Base-by-base conservation (phyloP, 1,284 basidiomycete species). In the Cystobasidium sp. region DNA sequence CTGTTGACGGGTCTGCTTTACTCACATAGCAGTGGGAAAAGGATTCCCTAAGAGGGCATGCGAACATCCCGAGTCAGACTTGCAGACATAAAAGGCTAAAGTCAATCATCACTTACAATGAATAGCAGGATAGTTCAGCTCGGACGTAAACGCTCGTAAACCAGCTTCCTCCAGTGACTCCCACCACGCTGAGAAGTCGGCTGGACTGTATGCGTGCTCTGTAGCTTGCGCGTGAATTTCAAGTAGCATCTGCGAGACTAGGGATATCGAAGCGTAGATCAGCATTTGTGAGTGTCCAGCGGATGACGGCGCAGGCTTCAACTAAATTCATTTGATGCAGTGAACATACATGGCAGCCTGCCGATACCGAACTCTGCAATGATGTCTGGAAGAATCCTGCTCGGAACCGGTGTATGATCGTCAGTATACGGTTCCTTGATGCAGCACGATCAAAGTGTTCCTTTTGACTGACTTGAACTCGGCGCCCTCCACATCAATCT, bases 201-300 rank as follows among this genome's bases (percentile, higher is more conserved):
- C 81, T 10, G 70, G 24, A 24, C 41, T 64, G 44, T 63, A 71
- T 41, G 88, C 88, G 20, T 80, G 83, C 79, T 84, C 86, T 9
- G 69, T 71, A 46, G 84, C 78, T 86, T 87, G 88, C 16, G 86
- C 80, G 75, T 88, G 87, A 47, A 88, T 83, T 77, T 88, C 88
- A 39, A 88, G 81, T 74, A 86, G 84, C 14, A 88, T 83, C 77
- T 88, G 74, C 31, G 68, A 69, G 44, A 69, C 55, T 58, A 22
- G 43, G 22, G 7, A 22, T 43, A 46, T 18, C n/a, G 55, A 1
- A 31, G 55, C 1, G 3, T 4, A n/a, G 55, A 14, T n/a, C 3
- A n/a, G 18, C 55, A 8, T 20, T 51, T 3, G 47, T 51, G 16
- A 56, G 22, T n/a, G 22, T 39, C 18, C 22, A n/a, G 16, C 8